Conservation (phyloP, 257 asterid genomes). For the Datura wrightii region DNA sequence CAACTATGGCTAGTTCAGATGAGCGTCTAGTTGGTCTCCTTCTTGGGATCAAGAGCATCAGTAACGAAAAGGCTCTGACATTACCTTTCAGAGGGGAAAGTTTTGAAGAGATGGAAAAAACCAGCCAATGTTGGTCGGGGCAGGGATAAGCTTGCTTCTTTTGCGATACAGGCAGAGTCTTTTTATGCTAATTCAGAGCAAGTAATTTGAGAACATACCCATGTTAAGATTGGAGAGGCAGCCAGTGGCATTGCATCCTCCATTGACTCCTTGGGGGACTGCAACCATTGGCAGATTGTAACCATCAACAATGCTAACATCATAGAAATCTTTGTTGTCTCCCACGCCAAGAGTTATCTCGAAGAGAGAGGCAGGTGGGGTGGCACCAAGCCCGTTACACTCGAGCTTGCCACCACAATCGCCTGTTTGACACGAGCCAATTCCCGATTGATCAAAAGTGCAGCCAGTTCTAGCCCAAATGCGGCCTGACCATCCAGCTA, state of each 20-base stretch:
- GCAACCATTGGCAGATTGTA: constrained; percentile 76
- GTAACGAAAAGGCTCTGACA: not conserved
- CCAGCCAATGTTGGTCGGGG: not conserved
- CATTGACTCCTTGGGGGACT: constrained; percentile 53
- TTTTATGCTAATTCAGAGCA: not conserved
- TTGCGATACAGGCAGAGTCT: not conserved
- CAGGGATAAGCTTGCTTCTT: not conserved
- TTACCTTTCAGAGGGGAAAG: not conserved
- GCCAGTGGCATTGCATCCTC: constrained; percentile 79
- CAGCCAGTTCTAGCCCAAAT: constrained; percentile 93
- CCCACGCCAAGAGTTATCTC: constrained; percentile 79
- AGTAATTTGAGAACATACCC: constrained; percentile 47
- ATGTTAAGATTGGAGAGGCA: constrained; percentile 69
- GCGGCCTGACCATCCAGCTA: constrained; percentile 85
- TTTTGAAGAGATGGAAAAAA: not conserved
- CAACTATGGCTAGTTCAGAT: not conserved
- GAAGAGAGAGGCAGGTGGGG: constrained; percentile 82
- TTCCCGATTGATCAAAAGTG: constrained; percentile 63
- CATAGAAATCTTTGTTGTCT: constrained; percentile 68
- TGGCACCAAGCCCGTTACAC: constrained; percentile 73
- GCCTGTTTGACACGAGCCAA: constrained; percentile 79
- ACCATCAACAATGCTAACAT: constrained; percentile 82
- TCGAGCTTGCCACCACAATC: constrained; percentile 82
- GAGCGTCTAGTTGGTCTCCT: not conserved
- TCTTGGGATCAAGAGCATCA: not conserved